Percentiles rank a stretch among this genome's conserved stretches.
These are phyloP conservation scores for Acer campestre DNA, from an alignment of 345 rosid species.

Conservation along the genomic window DNA sequence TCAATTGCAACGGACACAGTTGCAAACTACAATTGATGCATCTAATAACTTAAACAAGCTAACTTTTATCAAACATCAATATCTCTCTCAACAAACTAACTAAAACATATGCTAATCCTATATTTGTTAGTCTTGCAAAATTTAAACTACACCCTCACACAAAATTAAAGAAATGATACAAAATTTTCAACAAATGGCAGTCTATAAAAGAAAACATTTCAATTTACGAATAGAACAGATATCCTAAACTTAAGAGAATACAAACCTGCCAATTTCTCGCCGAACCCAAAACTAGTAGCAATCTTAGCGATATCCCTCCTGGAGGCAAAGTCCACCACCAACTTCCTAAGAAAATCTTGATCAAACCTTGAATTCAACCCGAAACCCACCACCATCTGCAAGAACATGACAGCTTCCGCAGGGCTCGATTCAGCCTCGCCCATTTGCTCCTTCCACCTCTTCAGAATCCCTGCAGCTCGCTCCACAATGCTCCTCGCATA, in stretches of 20 bases:
- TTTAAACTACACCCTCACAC: neutral
- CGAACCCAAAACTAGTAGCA: slow-evolving; percentile 43
- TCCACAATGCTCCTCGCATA: slow-evolving; percentile 40
- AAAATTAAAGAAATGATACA: too few species aligned
- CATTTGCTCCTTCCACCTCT: slow-evolving; percentile 42
- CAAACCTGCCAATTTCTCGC: slow-evolving; percentile 51
- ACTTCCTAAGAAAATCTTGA: slow-evolving; percentile 46
- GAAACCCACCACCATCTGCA: slow-evolving; percentile 53
- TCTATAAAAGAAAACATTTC: neutral
- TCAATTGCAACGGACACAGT: neutral
- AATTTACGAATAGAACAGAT: neutral
- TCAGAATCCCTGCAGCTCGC: slow-evolving; percentile 38
- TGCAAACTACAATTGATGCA: neutral
- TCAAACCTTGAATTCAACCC: slow-evolving; percentile 47
- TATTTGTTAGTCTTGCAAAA: neutral
- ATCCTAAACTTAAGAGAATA: neutral
- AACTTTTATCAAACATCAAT: neutral
- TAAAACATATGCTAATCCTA: neutral
- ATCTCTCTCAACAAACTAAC: neutral
- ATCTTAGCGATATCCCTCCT: slow-evolving; percentile 64
- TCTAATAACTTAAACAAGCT: neutral
- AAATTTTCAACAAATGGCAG: too few species aligned
- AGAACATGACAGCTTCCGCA: slow-evolving; percentile 58
- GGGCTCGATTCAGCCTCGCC: slow-evolving; percentile 39
- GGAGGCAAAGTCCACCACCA: slow-evolving; percentile 48